phyloP scores from a whole-genome alignment of 805 yeast genomes.

The Dipodascopsis tothii region DNA sequence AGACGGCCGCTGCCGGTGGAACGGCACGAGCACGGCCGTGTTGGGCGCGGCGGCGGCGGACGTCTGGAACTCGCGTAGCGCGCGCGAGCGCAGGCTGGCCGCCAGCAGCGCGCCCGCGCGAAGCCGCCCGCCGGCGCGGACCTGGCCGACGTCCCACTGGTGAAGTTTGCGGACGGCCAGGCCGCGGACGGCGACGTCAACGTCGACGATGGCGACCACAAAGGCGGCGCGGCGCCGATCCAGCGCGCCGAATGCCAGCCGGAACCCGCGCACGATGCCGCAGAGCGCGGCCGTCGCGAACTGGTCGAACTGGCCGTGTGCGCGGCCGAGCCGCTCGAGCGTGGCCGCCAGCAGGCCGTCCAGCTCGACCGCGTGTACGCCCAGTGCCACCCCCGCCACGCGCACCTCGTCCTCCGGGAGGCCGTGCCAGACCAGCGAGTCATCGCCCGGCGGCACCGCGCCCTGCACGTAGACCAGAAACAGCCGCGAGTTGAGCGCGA shows the following conservation, averaged over 20 bases:
- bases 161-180: conserved; percentile 6
- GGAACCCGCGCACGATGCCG: not conserved
- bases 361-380: conserved; percentile 8
- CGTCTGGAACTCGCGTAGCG: not conserved
- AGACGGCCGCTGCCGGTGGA: too few relatives aligned
- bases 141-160: conserved; percentile 6
- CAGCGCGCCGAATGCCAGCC: conserved; percentile 10
- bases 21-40: too few relatives aligned
- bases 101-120: conserved; percentile 5
- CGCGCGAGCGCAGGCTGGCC: conserved; percentile 5
- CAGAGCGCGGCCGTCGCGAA: conserved; percentile 5
- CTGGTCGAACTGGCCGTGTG: conserved; percentile 3
- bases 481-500: conserved; percentile 12
- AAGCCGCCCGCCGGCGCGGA: not conserved
- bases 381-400: not conserved
- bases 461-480: conserved; percentile 2
- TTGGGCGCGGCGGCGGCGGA: not conserved
- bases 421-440: conserved; percentile 6
- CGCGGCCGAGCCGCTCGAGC: not conserved
- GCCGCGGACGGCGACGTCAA: conserved; percentile 4
- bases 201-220: conserved; percentile 3
- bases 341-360: conserved; percentile 5
- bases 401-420: conserved; percentile 6
- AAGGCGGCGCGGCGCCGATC: conserved; percentile 3
- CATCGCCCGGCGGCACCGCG: not conserved